Base-by-base conservation (phyloP, 2,329 filamentous ascomycete species). In the Sarocladium brachiariae region DNA sequence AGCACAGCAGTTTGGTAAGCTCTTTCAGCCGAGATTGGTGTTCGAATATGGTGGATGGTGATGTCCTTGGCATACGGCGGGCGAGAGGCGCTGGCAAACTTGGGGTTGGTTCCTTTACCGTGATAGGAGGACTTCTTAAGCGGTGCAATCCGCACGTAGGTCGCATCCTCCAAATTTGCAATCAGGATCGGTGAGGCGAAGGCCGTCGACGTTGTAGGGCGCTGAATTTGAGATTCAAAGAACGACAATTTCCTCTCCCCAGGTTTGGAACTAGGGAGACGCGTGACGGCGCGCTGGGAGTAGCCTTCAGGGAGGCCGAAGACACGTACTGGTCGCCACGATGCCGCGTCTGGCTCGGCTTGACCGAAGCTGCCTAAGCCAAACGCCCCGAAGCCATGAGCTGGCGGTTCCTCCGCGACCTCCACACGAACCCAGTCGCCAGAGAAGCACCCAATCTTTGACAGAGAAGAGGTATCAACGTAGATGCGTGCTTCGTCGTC, bases 391-490 rank as follows among this genome's bases (percentile, higher is more conserved):
- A 81, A 80, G 16, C 76, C 86, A 64, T 81, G 86, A 14, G 74
- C 70, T 19, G 79, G 85, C 53, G 88, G 86, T 62, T 90, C 88
- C 56, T 87, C 78, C 0, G 87, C 79, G 5, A 81, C 77, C 68
- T 96, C 89, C 10, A 96, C 75, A 19, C 86, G 84, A 10, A 96
- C 89, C 93, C 93, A 99, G 63, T 99, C 93, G 25, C 93, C 93
- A 1, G 92, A 97, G 63, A 99, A 99, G 66, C 92, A 97, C 14
- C 92, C 91, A 50, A 99, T 86, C 58, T 91, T 90, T 13, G 89
- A 86, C 18, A 99, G 70, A 1, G 89, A 88, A 52, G 81, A 84
- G 7, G 95, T 86, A 59, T 96, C 90, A 4, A 99, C 91, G 61
- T 92, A 99, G 2, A 97, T 79, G 45, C 93, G 83, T 2, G 89